A percentile compares a stretch with the other conserved stretches of the same genome.
These are phyloP conservation scores for Pestalotiopsis sp. DNA, from an alignment of 2,329 filamentous ascomycete genomes.

Conservation along the genomic window DNA sequence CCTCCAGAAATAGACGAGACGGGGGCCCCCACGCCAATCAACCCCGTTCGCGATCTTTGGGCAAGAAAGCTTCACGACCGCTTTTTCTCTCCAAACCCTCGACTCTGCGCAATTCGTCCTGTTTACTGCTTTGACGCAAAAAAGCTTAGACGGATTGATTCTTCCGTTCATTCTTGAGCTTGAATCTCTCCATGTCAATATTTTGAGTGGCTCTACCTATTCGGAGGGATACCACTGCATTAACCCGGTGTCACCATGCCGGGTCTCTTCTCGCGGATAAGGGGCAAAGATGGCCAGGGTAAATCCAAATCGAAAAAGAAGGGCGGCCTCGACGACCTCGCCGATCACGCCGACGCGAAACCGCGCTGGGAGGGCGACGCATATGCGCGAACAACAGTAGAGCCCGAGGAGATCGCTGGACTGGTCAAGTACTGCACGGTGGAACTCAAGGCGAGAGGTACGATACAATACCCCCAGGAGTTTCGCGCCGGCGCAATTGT, in stretches of 20 bases:
- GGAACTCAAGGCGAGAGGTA: slow-evolving; percentile 95
- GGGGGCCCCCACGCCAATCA: not conserved
- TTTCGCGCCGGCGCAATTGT: not conserved
- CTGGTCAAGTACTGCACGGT: slow-evolving; percentile 81
- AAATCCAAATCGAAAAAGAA: slow-evolving; percentile 68
- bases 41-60: not conserved
- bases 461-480: slow-evolving; percentile 29
- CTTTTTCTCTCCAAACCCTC: not conserved
- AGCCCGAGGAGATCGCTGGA: slow-evolving; percentile 89
- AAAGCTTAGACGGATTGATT: not conserved
- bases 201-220: not conserved
- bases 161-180: not conserved
- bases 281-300: slow-evolving; percentile 70
- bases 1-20: not conserved
- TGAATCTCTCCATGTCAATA: slow-evolving; percentile 2
- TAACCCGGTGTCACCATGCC: slow-evolving; percentile 45
- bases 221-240: not conserved
- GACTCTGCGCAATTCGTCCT: not conserved
- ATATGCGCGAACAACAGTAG: slow-evolving; percentile 79
- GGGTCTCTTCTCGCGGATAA: slow-evolving; percentile 65
- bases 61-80: not conserved
- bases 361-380: slow-evolving; percentile 80
- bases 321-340: slow-evolving; percentile 49
- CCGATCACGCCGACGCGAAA: slow-evolving; percentile 61
- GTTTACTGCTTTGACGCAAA: not conserved